Evolutionary conservation across 108 stramenopile genomes (phyloP).

Genomic region (Licmophora abbreviata): DNA sequence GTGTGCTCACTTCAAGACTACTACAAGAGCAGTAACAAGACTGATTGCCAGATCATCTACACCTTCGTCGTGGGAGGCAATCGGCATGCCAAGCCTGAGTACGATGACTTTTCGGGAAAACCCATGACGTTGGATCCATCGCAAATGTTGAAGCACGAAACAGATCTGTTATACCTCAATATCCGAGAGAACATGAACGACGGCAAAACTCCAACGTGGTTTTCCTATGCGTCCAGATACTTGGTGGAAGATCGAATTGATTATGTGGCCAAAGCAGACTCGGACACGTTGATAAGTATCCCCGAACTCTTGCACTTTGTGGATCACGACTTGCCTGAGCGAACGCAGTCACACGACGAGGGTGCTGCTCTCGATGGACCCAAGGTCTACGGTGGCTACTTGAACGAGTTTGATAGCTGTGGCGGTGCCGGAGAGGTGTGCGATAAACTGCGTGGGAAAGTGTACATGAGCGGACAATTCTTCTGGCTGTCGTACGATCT

Average conservation of each 20-base stretch:
- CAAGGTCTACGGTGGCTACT: too few relatives aligned
- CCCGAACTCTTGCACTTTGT: conserved; percentile 10
- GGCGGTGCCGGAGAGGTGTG: too few relatives aligned
- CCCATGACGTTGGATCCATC: neutral
- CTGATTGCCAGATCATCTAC: neutral
- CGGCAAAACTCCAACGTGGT: conserved; percentile 24
- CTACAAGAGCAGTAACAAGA: neutral
- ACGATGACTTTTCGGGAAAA: neutral
- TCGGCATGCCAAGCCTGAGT: neutral
- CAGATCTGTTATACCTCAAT: conserved; percentile 6
- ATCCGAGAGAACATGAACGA: conserved; percentile 28
- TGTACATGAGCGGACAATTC: conserved; percentile 2
- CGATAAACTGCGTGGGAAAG: too few relatives aligned
- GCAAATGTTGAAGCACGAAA: neutral
- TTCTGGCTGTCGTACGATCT: neutral
- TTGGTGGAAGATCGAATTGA: conserved; percentile 19
- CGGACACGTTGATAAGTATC: conserved; percentile 14
- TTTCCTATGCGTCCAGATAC: conserved; percentile 13
- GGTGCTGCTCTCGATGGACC: too few relatives aligned
- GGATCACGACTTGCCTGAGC: neutral
- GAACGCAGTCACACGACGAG: too few relatives aligned
- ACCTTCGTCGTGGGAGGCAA: conserved; percentile 6
- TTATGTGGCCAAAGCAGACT: conserved; percentile 23
- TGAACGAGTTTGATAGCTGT: too few relatives aligned
- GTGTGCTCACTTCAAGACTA: conserved; percentile 5